Evolutionary conservation across 2,329 filamentous ascomycete species (phyloP), one percentile per base, ranked within the genome.

Genomic region (Ophiocordyceps polyrhachis-furcata): DNA sequence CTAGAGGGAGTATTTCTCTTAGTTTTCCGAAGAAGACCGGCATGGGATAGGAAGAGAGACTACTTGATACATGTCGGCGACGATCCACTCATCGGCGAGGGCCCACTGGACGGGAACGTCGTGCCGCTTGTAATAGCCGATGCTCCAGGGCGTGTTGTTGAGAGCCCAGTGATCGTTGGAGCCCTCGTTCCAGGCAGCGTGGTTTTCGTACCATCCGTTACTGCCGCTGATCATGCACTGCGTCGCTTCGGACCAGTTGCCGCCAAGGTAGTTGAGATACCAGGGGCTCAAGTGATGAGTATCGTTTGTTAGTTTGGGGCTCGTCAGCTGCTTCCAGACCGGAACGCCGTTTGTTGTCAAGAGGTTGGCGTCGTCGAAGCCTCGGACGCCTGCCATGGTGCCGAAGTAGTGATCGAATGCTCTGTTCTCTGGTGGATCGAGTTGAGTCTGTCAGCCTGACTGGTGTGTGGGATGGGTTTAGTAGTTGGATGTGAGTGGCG

Each of bases 31-130:
- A 13, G 31, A 32, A 31, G 12, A 11, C 5, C 3, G 11, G 5
- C 5, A 31, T 13, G 3, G 9, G 12, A n/a, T 15, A 32, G 13
- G 4, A 32, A 5, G 9, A 14, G 31, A 32, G 2, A 32, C 3
- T 47, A 48, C 51, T 44, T 60, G 70, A 47, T 75, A 74, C 70
- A 74, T 75, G 51, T 76, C 73, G 2, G 62, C 70, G 17, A 72
- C 52, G 0, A 70, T 69, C 65, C 67, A 75, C 11, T 61, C 67
- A 45, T 75, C 71, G 0, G 70, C 71, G 49, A 75, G 63, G 4
- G 66, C 64, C 53, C 68, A 75, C 17, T 75, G 71, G 15, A 70
- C 62, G 0, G 71, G 71, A n/a, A 75, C 58, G 46, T 74, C 71
- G 5, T 61, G 51, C n/a, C 68, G 56, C 46, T 66, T 68, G 48